Evolutionary conservation across 164 flowering plant species (phyloP).

Genomic region (Vitis riparia): DNA sequence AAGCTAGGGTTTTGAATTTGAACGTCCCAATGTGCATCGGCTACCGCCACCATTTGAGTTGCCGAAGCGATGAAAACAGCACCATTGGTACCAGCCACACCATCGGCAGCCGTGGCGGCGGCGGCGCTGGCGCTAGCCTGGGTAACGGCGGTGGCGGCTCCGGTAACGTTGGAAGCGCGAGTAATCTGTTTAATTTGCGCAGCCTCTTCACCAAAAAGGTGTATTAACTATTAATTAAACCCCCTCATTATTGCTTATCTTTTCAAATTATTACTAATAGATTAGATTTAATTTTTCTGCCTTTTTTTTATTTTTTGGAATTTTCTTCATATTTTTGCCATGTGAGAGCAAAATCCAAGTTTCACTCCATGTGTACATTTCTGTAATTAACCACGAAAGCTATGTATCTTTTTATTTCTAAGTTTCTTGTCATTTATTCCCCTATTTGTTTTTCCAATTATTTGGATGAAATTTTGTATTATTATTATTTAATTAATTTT

Average conservation of each 20-base stretch:
- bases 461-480: too few relatives aligned
- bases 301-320: neutral
- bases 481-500: too few relatives aligned
- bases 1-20: constrained; percentile 51
- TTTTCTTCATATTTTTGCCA: neutral
- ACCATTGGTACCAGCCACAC: constrained; percentile 11
- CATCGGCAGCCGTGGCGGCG: constrained; percentile 1
- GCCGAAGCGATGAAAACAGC: constrained; percentile 47
- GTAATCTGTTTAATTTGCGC: constrained; percentile 53
- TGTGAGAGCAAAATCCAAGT: neutral
- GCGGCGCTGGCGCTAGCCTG: neutral
- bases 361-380: neutral
- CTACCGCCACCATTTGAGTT: constrained; percentile 52
- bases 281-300: too few relatives aligned
- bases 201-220: constrained; percentile 78
- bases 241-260: neutral
- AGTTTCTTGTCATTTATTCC: too few relatives aligned
- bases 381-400: too few relatives aligned
- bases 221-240: constrained; percentile 28
- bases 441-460: too few relatives aligned
- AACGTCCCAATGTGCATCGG: constrained; percentile 77
- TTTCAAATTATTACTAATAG: too few relatives aligned
- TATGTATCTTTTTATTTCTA: too few relatives aligned
- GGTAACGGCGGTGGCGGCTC: constrained; percentile 9
- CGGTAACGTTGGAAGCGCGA: constrained; percentile 17